phyloP scores from a whole-genome alignment of 257 asterid species.

The Hygrophila difformis region DNA sequence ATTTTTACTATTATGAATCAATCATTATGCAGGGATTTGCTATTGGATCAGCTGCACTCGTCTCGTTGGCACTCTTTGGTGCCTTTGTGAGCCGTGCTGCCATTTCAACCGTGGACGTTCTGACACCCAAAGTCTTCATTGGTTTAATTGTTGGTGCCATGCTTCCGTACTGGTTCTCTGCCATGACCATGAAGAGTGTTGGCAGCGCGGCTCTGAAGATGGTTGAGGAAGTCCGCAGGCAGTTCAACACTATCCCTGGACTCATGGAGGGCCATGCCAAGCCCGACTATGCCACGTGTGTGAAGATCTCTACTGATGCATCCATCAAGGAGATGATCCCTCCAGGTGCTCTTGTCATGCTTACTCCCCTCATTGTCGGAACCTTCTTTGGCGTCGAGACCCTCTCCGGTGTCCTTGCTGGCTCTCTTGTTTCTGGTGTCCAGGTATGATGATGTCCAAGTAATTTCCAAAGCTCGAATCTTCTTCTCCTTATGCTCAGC shows the following conservation, averaged over 20 bases:
- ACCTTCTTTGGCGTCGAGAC: conserved; percentile 87
- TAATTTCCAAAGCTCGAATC: no score
- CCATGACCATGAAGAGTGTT: conserved; percentile 96
- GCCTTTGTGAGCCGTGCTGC: conserved; percentile 89
- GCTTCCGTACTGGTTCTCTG: conserved; percentile 96
- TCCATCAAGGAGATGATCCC: conserved; percentile 88
- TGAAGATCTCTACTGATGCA: conserved; percentile 83
- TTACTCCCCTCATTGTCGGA: conserved; percentile 78
- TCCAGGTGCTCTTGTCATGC: conserved; percentile 94
- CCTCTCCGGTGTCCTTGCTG: conserved; percentile 87
- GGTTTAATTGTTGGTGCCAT: conserved; percentile 82
- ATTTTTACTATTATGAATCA: background rate
- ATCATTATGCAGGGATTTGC: conserved; percentile 61
- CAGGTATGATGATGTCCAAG: conserved; percentile 38
- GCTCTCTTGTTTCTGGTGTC: conserved; percentile 87
- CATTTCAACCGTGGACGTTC: conserved; percentile 58
- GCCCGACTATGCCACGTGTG: conserved; percentile 89
- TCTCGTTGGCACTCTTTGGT: conserved; percentile 76
- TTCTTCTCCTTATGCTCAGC: background rate
- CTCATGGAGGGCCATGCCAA: conserved; percentile 69
- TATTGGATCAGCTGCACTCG: conserved; percentile 89
- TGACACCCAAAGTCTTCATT: conserved; percentile 84
- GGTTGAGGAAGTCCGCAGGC: conserved; percentile 94
- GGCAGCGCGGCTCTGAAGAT: conserved; percentile 88
- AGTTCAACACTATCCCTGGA: conserved; percentile 81